These are phyloP conservation scores for Quercus dentata DNA, from an alignment of 306 rosid genomes.

Conservation along the genomic window DNA sequence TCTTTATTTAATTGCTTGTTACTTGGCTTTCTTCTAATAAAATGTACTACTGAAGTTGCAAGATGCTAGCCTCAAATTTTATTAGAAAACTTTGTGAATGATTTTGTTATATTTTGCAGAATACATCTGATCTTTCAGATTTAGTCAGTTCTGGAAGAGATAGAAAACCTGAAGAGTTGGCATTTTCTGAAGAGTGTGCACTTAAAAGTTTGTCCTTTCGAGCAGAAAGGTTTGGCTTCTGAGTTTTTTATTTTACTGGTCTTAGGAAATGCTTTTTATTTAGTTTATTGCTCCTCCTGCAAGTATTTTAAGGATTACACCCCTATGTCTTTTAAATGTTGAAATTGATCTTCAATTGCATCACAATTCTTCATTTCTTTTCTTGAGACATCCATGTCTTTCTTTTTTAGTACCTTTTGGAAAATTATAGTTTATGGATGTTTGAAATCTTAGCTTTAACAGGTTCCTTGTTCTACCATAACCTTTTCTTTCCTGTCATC, in stretches of 20 bases:
- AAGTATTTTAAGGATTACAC: not conserved
- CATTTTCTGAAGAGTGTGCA: constrained; percentile 66
- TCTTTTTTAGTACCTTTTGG: not conserved
- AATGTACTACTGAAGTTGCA: constrained; percentile 9
- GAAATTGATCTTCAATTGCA: not conserved
- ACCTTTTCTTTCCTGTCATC: not conserved
- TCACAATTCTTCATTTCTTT: not conserved
- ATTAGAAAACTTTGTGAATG: constrained; percentile 22
- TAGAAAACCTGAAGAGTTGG: constrained; percentile 67
- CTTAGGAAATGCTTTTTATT: not conserved
- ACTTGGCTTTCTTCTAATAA: not conserved
- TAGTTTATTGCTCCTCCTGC: constrained; percentile 4
- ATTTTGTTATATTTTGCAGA: constrained; percentile 50
- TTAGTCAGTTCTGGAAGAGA: constrained; percentile 92
- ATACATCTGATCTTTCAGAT: constrained; percentile 89
- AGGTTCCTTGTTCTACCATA: too few relatives aligned
- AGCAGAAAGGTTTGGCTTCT: constrained; percentile 70
- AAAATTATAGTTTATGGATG: not conserved
- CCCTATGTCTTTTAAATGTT: not conserved
- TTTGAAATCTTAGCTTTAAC: not conserved
- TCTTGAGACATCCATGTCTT: not conserved
- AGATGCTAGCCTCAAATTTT: constrained; percentile 6
- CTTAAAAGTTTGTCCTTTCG: constrained; percentile 77
- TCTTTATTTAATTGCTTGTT: constrained; percentile 12
- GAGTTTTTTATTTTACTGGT: constrained; percentile 11